Evolutionary conservation across 2,329 filamentous ascomycete genomes (phyloP), one percentile per base, ranked within the genome.

Genomic region (Macrophomina phaseolina): DNA sequence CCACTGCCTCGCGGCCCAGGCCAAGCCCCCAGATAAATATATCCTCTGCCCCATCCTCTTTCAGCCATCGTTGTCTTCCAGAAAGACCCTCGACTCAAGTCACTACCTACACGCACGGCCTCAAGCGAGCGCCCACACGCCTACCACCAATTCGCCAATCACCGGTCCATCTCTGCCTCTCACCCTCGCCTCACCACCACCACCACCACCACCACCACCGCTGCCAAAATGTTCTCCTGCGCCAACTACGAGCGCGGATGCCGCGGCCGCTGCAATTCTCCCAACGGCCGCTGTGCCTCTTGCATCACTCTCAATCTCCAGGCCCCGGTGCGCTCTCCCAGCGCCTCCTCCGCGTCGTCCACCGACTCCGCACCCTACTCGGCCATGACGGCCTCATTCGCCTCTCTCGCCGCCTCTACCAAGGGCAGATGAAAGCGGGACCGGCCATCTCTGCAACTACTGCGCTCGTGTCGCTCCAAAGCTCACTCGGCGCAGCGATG

Each of bases 161-260:
- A 62, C 32, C 55, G 18, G 51, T 14, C 53, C 6, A n/a, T 8
- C 5, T 5, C 9, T n/a, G 18, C 16, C 28, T n/a, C 23, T 32
- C 11, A 18, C 18, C 18, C 18, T 18, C 18, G 18, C 18, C 18
- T 18, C 18, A 18, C 40, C 28, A 34, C 56, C 28, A 23, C 56
- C 14, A 18, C 40, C 28, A 34, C 56, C 28, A 23, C 56, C 14
- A 16, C 40, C 7, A 46, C 63, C 42, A 49, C 32, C 32, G 2
- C 16, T 53, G 40, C 51, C 42, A 76, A 61, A 67, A 80, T 80
- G 78, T 80, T 79, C 77, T 80, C 78, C 51, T 80, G 78, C 71
- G 75, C 76, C 74, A 80, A 80, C 75, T 80, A 80, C 76, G 78
- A 80, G 69, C 78, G 78, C 36, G 78, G 78, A 71, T 80, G 78